Evolutionary conservation across 345 rosid genomes (phyloP), one percentile per base, ranked within the genome.

Genomic region (Eucalyptus pauciflora): DNA sequence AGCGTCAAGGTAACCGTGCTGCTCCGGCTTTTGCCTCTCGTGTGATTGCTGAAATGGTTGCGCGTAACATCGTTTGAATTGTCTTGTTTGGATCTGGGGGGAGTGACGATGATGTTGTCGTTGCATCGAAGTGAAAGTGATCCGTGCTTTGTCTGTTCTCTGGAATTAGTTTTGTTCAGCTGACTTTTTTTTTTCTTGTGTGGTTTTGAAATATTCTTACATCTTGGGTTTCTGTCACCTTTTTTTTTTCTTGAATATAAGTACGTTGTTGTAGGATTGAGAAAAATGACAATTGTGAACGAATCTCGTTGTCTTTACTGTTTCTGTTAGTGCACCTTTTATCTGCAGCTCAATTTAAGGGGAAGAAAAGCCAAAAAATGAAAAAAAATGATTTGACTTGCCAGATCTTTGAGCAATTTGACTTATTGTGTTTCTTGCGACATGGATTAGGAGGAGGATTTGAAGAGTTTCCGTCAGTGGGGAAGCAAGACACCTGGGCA

Each of bases 401-500:
- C 85, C 48, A 7, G 85, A 76, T 76, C 85, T 76, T 41, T 41
- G 48, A 76, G 48, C 16, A 29, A 11, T 24, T 76, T 76, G 85
- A 20, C 76, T 48, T 83, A 76, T 54, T 14, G 22, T 48, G 29
- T 33, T 33, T 15, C 31, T 60, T 29, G 24, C 9, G n/a, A 50
- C 58, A 71, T 83, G 79, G 88, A 37, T 87, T 56, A 98, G 99
- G 99, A 95, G 86, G 99, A 98, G 85, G 99, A 98, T 91, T 95
- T 97, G 96, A 96, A 94, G 96, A 25, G 29, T 3, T 98, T 98
- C 92, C 94, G 99, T 86, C 99, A 98, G 41, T 97, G 97, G 98
- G 99, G 93, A 92, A 98, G 99, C 93, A 95, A 18, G 86, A 98
- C 99, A n/a, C 99, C 99, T 14, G 99, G 99, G 89, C 99, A 98